Percentiles rank a stretch among this genome's conserved stretches.
Conservation (phyloP, 169 alveolate genomes). For the Plasmodium berghei region DNA sequence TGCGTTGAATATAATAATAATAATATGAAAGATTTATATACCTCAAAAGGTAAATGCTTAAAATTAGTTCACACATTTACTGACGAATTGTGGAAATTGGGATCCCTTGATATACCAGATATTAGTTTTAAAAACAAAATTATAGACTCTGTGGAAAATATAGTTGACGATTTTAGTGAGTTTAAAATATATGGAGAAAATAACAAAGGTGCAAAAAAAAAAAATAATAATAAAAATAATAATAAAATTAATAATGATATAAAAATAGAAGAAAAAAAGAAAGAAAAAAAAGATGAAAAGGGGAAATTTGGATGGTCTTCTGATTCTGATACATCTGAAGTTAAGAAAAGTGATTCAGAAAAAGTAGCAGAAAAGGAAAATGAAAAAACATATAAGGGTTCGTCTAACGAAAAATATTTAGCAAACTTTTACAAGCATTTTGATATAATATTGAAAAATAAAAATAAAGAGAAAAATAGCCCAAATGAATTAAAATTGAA, state of each 20-base stretch:
- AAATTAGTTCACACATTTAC: constrained; percentile 67
- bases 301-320: neutral
- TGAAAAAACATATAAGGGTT: constrained; percentile 2
- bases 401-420: constrained; percentile 19
- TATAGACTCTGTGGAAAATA: constrained; percentile 61
- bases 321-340: neutral
- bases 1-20: constrained; percentile 54
- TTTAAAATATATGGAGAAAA: constrained; percentile 55
- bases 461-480: neutral
- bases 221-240: neutral
- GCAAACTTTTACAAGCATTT: constrained; percentile 65
- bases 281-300: constrained; percentile 1
- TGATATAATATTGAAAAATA: constrained; percentile 15
- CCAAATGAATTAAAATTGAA: neutral
- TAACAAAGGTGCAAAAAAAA: constrained; percentile 21
- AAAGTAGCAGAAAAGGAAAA: neutral
- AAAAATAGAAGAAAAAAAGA: neutral
- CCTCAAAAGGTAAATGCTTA: constrained; percentile 72
- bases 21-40: constrained; percentile 37
- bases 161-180: constrained; percentile 31
- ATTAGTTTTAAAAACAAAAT: constrained; percentile 47
- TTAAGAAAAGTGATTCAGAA: constrained; percentile 4
- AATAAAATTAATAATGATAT: neutral
- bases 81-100: constrained; percentile 75
- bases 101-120: constrained; percentile 48